Base-by-base conservation (phyloP, 179 eudicot species). In the Amaranthus tricolor region DNA sequence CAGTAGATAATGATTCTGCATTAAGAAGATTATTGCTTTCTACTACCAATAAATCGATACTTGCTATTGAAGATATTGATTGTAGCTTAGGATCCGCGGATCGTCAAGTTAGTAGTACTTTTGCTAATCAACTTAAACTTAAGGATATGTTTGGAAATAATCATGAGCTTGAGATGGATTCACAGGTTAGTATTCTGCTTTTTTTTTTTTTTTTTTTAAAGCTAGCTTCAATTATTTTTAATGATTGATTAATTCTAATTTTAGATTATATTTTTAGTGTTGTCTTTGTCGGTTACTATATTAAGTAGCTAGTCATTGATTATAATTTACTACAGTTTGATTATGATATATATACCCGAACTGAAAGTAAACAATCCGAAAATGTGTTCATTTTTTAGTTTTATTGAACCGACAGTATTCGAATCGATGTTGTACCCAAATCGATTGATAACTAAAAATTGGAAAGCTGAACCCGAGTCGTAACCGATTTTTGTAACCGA, bases 31-130 rank as follows among this genome's bases (percentile, higher is more conserved):
- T 83, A 69, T 43, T 83, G 73, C 86, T 83, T 71, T 66, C 75
- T 2, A 83, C 84, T 0, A 16, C 64, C 0, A 80, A 83, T 16
- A 74, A 67, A 71, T 83, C 84, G 10, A 83, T 83, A 71, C 84
- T 83, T 57, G 84, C 80, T 13, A 80, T 83, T 54, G 86, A 83
- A n/a, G 86, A 83, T 54, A 80, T 83, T 40, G 86, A 83, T 31
- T 83, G 86, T 60, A 83, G 82, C 73, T 76, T 77, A 40, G 84
- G 78, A 19, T 50, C 70, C 16, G 70, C 79, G 5, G 73, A 70
- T 60, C 76, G 83, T 3, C 75, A 73, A 59, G 20, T 58, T 31
- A 31, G 40, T 31, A 31, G 40, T 16, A 74, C 72, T 15, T 24
- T 21, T 21, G 51, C 40, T 51, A 48, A 15, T 24, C 31, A 24